These are phyloP conservation scores for Arabidopsis arenosa DNA, from an alignment of 345 rosid species.

Conservation along the genomic window DNA sequence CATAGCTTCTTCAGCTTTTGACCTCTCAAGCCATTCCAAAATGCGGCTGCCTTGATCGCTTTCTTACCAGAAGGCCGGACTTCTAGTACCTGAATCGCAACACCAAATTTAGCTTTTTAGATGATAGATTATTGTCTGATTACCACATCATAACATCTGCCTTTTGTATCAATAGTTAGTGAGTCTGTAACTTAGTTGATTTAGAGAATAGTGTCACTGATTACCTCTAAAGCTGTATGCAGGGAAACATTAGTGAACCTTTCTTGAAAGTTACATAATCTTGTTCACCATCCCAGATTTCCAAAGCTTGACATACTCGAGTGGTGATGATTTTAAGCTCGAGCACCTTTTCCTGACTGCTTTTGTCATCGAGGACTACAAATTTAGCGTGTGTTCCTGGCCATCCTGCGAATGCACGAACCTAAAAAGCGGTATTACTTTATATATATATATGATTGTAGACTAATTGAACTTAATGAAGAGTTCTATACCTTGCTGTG, in stretches of 20 bases:
- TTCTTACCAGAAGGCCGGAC: conserved; percentile 95
- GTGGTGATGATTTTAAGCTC: conserved; percentile 79
- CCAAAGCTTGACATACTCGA: conserved; percentile 46
- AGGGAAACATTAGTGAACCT: conserved; percentile 70
- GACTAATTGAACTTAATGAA: background rate
- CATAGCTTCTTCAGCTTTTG: conserved; percentile 60
- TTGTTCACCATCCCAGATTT: conserved; percentile 42
- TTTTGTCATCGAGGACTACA: conserved; percentile 50
- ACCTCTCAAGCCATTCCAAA: conserved; percentile 95
- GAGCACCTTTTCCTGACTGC: conserved; percentile 44
- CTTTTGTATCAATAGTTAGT: background rate
- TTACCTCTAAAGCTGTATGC: conserved; percentile 81
- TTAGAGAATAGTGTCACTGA: conserved; percentile 2
- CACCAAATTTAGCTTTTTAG: background rate
- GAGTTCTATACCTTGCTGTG: conserved; percentile 62
- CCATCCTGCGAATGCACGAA: conserved; percentile 99
- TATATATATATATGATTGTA: background rate
- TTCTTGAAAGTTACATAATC: conserved; percentile 54
- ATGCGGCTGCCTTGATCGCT: conserved; percentile 62
- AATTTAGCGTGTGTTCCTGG: conserved; percentile 92
- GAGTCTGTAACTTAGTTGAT: background rate
- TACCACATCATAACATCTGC: background rate
- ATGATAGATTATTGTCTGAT: background rate
- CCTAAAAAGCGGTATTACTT: conserved; percentile 57
- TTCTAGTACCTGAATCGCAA: conserved; percentile 67